Conservation (phyloP, 768 basidiomycete species). For the Naematelia encephala region DNA sequence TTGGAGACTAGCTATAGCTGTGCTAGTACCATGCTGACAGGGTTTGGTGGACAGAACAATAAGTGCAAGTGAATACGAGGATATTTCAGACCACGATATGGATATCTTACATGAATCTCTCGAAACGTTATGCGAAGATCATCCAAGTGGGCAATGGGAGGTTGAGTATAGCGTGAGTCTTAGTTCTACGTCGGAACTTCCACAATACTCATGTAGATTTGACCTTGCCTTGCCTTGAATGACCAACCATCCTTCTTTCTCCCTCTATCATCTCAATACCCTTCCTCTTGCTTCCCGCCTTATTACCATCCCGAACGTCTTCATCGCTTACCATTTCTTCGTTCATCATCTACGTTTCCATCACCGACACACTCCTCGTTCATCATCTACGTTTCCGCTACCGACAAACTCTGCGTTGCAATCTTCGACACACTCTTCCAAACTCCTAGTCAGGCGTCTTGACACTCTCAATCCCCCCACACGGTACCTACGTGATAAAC, state of each 20-base stretch:
- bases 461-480: constrained; percentile 43
- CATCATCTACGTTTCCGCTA: neutral
- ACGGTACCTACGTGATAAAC: constrained; percentile 51
- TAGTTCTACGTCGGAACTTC: too few species aligned
- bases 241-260: too few species aligned
- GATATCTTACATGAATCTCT: constrained; percentile 44
- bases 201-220: too few species aligned
- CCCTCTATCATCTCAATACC: too few species aligned
- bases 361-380: neutral
- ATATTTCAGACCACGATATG: constrained; percentile 42
- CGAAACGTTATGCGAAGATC: constrained; percentile 41
- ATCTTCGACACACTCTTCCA: neutral
- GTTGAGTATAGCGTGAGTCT: constrained; percentile 49
- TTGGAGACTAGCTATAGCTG: too few species aligned
- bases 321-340: neutral
- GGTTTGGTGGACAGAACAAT: constrained; percentile 30
- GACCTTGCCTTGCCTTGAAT: too few species aligned
- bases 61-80: constrained; percentile 36
- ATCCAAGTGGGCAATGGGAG: constrained; percentile 42
- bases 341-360: neutral
- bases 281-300: too few species aligned
- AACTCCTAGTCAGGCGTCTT: constrained; percentile 45
- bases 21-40: too few species aligned
- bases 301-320: neutral
- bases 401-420: neutral